Percentiles rank a stretch among this genome's conserved stretches.
Conservation (phyloP, 2,329 filamentous ascomycete genomes). For the Dactylellina haptotyla region DNA sequence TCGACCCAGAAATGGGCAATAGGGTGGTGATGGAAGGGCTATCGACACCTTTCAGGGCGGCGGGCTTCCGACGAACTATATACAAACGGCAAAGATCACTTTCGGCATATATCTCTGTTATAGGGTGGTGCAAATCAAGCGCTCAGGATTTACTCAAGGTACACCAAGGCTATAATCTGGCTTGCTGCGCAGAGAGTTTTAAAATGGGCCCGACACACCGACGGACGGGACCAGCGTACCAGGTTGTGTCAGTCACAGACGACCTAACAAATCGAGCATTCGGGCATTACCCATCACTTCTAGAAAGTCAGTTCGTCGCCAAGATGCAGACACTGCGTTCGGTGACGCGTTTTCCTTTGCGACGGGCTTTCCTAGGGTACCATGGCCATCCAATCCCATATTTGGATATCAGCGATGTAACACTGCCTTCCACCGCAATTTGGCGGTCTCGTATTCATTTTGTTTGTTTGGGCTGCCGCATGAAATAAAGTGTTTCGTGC, state of each 20-base stretch:
- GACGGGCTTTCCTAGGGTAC: background rate
- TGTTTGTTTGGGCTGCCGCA: background rate
- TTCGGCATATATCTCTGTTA: background rate
- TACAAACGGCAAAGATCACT: background rate
- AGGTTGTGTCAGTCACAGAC: background rate
- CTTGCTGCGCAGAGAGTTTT: no score
- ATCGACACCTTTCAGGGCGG: background rate
- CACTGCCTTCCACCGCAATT: slow-evolving; percentile 1
- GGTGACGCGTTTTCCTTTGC: background rate
- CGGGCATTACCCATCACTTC: background rate
- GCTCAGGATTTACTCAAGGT: no score
- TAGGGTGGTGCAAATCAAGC: no score
- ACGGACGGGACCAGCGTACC: no score
- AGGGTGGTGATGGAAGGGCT: background rate
- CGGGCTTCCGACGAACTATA: background rate
- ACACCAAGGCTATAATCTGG: no score
- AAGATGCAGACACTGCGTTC: slow-evolving; percentile 2
- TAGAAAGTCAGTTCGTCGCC: background rate
- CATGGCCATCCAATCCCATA: background rate
- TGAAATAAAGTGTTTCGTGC: slow-evolving; percentile 4
- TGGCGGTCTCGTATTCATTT: slow-evolving; percentile 5
- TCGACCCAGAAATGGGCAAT: background rate
- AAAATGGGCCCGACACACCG: no score
- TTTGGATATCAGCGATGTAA: slow-evolving; percentile 15
- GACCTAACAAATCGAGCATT: slow-evolving; percentile 1